A percentile compares a stretch with the other conserved stretches of the same genome.
These are phyloP conservation scores for Coniochaeta sp. DNA, from an alignment of 2,329 filamentous ascomycete genomes.

Conservation along the genomic window DNA sequence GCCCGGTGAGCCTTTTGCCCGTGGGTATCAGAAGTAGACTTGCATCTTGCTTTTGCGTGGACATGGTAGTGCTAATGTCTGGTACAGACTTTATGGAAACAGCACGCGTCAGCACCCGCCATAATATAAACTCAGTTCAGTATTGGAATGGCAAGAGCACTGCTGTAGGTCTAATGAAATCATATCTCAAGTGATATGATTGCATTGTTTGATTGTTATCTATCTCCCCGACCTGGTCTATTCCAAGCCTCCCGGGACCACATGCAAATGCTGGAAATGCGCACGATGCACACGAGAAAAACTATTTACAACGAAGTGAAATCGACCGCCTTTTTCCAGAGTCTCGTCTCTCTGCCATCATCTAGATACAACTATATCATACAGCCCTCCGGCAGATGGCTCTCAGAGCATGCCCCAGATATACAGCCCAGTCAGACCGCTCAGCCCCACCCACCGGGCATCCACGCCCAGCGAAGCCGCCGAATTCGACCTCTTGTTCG, in stretches of 20 bases:
- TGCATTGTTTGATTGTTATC: not conserved
- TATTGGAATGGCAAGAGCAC: no score
- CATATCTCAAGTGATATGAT: not conserved
- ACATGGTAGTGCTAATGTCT: no score
- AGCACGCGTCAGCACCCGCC: no score
- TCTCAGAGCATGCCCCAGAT: conserved; percentile 8
- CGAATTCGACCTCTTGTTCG: conserved; percentile 9
- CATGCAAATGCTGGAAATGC: not conserved
- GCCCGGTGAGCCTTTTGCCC: no score
- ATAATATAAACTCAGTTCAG: no score
- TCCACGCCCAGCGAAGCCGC: conserved; percentile 6
- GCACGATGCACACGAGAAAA: conserved; percentile 1
- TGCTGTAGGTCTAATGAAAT: no score
- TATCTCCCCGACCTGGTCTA: not conserved
- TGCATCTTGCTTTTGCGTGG: no score
- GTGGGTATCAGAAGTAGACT: no score
- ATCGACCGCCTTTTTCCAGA: not conserved
- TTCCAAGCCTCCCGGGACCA: conserved; percentile 5
- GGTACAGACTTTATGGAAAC: no score
- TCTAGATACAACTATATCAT: not conserved
- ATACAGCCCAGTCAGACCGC: conserved; percentile 4
- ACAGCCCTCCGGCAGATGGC: not conserved
- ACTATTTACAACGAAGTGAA: conserved; percentile 9
- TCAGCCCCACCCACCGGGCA: conserved; percentile 6
- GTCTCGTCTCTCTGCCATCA: not conserved